Evolutionary conservation across 306 rosid genomes (phyloP), one percentile per base, ranked within the genome.

Genomic region (Macrotyloma uniflorum): DNA sequence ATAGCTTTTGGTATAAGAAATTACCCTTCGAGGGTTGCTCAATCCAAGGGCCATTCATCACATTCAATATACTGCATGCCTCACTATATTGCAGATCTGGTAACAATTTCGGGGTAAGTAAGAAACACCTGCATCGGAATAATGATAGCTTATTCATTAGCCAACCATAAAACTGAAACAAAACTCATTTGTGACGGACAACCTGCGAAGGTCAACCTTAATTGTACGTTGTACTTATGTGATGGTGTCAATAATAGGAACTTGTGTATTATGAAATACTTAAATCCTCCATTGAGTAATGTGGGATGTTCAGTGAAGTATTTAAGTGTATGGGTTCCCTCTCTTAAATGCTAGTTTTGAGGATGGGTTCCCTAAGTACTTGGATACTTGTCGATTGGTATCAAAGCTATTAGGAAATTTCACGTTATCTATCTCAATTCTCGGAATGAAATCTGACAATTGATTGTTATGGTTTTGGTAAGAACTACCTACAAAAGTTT

Each of bases 41-140:
- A 36, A 91, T 88, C 95, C 96, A 92, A 62, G 98, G 98, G 11
- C 98, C 98, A 79, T 88, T 92, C 95, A 92, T 86, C 68, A 95
- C 92, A 84, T 92, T 95, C 80, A 95, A 63, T 80, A 92, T 83
- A 62, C 93, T 92, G 83, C 98, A 95, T 14, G 92, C 98, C 74
- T 89, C 98, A 32, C 98, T 86, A 82, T 95, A 95, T 55, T 90
- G 93, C 67, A 95, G 83, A 72, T 91, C 92, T 8, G 97, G 97
- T 19, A 92, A 88, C 87, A 95, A 86, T 89, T 95, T 92, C 1
- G 98, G 98, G 43, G 98, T 95, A 22, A 95, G 93, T 79, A 95
- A 85, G 87, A 95, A 95, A 73, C 97, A 95, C 91, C 98, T 95
- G 93, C 81, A 79, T 16, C 80, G 66, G 32, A 84, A 79, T 62